A percentile compares a stretch with the other conserved stretches of the same genome.
These are phyloP conservation scores for Scheffersomyces illinoinensis DNA, from an alignment of 1,139 yeast species.

Conservation along the genomic window DNA sequence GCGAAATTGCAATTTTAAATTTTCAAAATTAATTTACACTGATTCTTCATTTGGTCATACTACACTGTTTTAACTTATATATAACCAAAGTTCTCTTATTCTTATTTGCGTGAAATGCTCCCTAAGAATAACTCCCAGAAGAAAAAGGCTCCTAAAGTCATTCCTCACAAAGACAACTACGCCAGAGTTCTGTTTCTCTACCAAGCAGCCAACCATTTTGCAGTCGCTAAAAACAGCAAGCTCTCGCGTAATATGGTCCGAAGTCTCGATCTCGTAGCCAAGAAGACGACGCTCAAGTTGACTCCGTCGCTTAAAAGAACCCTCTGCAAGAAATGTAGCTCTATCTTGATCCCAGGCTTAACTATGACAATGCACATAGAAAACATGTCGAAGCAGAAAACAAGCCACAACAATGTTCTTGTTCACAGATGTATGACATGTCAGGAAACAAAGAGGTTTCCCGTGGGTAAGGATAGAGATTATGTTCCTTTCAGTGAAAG, in stretches of 20 bases:
- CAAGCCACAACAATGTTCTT: constrained; percentile 33
- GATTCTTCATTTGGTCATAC: neutral
- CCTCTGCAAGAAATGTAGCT: constrained; percentile 60
- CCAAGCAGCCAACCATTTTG: constrained; percentile 45
- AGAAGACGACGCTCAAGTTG: constrained; percentile 61
- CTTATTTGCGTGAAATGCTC: neutral
- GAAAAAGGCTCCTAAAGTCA: constrained; percentile 23
- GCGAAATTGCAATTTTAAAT: neutral
- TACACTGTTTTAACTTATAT: no score
- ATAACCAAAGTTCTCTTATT: neutral
- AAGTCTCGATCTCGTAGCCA: constrained; percentile 52
- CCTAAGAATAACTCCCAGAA: constrained; percentile 2
- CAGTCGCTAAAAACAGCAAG: constrained; percentile 20
- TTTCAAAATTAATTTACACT: neutral
- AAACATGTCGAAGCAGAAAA: constrained; percentile 26
- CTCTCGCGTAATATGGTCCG: constrained; percentile 53
- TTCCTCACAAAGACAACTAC: constrained; percentile 60
- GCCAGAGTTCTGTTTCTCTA: constrained; percentile 57
- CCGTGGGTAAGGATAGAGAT: constrained; percentile 33
- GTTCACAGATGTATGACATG: constrained; percentile 30
- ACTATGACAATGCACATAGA: constrained; percentile 33
- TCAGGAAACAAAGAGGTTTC: constrained; percentile 28
- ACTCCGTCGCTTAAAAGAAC: constrained; percentile 63
- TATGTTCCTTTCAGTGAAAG: constrained; percentile 31
- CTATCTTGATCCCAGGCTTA: constrained; percentile 48